Base-by-base conservation (phyloP, 2,329 filamentous ascomycete genomes). In the Pseudodiploospora longispora region DNA sequence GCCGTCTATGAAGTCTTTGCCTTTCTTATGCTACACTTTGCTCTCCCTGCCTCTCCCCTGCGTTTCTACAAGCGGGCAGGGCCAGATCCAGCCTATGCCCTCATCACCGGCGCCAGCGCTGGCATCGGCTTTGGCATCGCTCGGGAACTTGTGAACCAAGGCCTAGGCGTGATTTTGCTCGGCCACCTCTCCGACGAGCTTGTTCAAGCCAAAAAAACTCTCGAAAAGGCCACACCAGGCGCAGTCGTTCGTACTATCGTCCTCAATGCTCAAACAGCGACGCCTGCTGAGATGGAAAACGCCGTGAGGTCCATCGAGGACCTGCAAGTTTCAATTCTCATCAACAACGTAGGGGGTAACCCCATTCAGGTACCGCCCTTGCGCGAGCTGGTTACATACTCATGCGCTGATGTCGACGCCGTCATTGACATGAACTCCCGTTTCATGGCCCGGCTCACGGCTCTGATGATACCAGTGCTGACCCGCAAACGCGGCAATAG, bases 401-500 rank as follows among this genome's bases (percentile, higher is more conserved):
- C 57, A 19, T 46, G 44, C 31, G 52, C 47, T 8, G 61, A 62
- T 12, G 49, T 63, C 44, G 59, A 61, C 47, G 48, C 48, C 29
- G 47, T 55, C 45, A 55, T 66, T 43, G 52, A 59, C 48, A 41
- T 57, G 34, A 64, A 67, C 51, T 56, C 55, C 29, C 57, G 57
- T 29, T 65, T 63, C 57, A 62, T 61, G 57, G 54, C 61, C 27
- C 59, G 58, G 27, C 52, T 63, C 10, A 61, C 61, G n/a, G 49
- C 56, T 5, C 44, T 60, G 30, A 50, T 61, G 47, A 48, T 62
- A n/a, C 58, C 47, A 3, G 6, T 47, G 9, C 31, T 50, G 6
- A 33, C 27, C 57, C 43, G 50, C 54, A 31, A 30, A 45, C 47
- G 35, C 6, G 10, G 12, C 4, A 19, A 27, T 6, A 27, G 28